A percentile compares a stretch with the other conserved stretches of the same genome.
phyloP scores from a whole-genome alignment of 768 basidiomycete genomes.

The Collybia sp. region DNA sequence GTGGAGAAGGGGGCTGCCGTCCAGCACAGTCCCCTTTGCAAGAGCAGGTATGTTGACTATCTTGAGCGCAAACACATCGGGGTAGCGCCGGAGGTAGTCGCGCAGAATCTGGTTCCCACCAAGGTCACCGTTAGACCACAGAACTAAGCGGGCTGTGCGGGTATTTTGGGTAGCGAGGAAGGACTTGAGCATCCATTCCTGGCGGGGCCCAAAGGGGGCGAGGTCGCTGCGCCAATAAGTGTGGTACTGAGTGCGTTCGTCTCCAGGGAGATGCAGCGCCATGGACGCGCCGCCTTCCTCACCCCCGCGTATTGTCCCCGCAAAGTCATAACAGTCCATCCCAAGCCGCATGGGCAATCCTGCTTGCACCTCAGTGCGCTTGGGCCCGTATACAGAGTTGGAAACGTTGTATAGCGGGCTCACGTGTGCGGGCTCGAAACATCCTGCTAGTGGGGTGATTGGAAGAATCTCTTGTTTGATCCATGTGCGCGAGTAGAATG shows the following conservation, averaged over 20 bases:
- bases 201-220: constrained; percentile 71
- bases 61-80: constrained; percentile 66
- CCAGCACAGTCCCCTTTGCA: constrained; percentile 73
- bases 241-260: constrained; percentile 68
- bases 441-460: constrained; percentile 61
- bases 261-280: constrained; percentile 21
- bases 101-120: constrained; percentile 49
- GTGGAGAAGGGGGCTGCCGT: constrained; percentile 55
- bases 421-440: constrained; percentile 61
- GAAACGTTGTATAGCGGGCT: constrained; percentile 68
- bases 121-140: constrained; percentile 92
- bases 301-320: constrained; percentile 62
- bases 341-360: constrained; percentile 76
- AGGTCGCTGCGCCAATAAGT: constrained; percentile 95
- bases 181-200: constrained; percentile 89
- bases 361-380: constrained; percentile 69
- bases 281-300: constrained; percentile 8
- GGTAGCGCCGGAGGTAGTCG: constrained; percentile 56
- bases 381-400: constrained; percentile 56
- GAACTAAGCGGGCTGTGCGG: constrained; percentile 54
- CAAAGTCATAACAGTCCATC: constrained; percentile 91
- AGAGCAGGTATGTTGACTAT: constrained; percentile 63
- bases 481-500: constrained; percentile 77
- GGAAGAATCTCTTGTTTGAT: constrained; percentile 66
- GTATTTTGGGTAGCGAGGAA: constrained; percentile 91